These are phyloP conservation scores for Fusarium newnesense DNA, from an alignment of 2,329 filamentous ascomycete genomes.

Conservation along the genomic window DNA sequence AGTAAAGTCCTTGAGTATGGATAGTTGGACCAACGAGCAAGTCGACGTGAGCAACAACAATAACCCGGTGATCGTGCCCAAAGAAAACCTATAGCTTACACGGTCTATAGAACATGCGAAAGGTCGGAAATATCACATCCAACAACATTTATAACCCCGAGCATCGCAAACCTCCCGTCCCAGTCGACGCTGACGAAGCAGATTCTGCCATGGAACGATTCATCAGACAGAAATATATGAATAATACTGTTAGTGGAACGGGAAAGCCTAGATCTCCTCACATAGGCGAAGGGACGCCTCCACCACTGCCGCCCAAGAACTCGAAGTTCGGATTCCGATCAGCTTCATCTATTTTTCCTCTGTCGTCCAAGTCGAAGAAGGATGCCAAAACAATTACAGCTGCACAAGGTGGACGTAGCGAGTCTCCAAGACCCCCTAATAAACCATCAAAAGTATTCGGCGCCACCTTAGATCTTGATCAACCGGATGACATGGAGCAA, in stretches of 20 bases:
- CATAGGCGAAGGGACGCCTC: slow-evolving; percentile 67
- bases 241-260: slow-evolving; percentile 54
- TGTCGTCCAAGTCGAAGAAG: slow-evolving; percentile 70
- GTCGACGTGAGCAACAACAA: slow-evolving; percentile 77
- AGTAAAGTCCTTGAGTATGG: slow-evolving; percentile 98
- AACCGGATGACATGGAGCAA: slow-evolving; percentile 70
- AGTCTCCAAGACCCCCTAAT: slow-evolving; percentile 59
- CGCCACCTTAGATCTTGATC: slow-evolving; percentile 68
- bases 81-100: slow-evolving; percentile 28
- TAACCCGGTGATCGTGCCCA: neutral
- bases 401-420: slow-evolving; percentile 43
- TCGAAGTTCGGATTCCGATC: slow-evolving; percentile 69
- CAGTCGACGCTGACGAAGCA: slow-evolving; percentile 90
- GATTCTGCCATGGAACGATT: slow-evolving; percentile 96
- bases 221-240: slow-evolving; percentile 93
- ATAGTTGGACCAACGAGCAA: slow-evolving; percentile 95
- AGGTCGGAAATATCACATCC: slow-evolving; percentile 84
- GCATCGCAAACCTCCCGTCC: slow-evolving; percentile 83
- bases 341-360: slow-evolving; percentile 74
- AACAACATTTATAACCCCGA: slow-evolving; percentile 92
- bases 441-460: slow-evolving; percentile 78
- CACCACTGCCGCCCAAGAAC: slow-evolving; percentile 71
- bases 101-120: slow-evolving; percentile 84
- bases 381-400: slow-evolving; percentile 51
- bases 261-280: slow-evolving; percentile 49